Conservation (phyloP, 305 asterid genomes). For the Salvia sclarea region DNA sequence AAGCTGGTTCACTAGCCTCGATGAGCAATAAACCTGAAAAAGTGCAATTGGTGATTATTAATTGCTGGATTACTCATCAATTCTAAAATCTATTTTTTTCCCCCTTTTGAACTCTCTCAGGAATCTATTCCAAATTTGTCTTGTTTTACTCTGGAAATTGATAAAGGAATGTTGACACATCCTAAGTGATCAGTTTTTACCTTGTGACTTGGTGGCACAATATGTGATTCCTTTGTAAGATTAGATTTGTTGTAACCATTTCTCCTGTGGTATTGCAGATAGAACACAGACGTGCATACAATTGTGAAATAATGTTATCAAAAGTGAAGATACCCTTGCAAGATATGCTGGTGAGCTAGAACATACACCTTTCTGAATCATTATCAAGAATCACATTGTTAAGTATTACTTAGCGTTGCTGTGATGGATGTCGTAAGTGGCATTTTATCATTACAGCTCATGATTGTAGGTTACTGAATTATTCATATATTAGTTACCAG, state of each 20-base stretch:
- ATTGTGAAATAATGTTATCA: constrained; percentile 96
- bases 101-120: neutral
- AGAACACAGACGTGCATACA: constrained; percentile 95
- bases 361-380: constrained; percentile 23
- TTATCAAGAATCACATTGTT: constrained; percentile 6
- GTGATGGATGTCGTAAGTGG: neutral
- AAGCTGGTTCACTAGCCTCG: constrained; percentile 58
- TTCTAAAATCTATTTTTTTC: neutral
- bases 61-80: neutral
- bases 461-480: constrained; percentile 15
- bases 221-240: neutral
- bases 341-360: constrained; percentile 80
- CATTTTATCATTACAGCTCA: constrained; percentile 6
- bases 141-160: constrained; percentile 8
- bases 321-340: constrained; percentile 86
- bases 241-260: constrained; percentile 16
- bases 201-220: constrained; percentile 26
- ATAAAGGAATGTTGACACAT: neutral
- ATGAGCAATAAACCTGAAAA: constrained; percentile 69
- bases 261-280: constrained; percentile 52
- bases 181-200: constrained; percentile 15
- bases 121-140: constrained; percentile 14
- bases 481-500: constrained; percentile 6
- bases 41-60: constrained; percentile 85
- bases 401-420: constrained; percentile 13